Base-by-base conservation (phyloP, 2,329 filamentous ascomycete species). In the Xylariomycetidae sp. region DNA sequence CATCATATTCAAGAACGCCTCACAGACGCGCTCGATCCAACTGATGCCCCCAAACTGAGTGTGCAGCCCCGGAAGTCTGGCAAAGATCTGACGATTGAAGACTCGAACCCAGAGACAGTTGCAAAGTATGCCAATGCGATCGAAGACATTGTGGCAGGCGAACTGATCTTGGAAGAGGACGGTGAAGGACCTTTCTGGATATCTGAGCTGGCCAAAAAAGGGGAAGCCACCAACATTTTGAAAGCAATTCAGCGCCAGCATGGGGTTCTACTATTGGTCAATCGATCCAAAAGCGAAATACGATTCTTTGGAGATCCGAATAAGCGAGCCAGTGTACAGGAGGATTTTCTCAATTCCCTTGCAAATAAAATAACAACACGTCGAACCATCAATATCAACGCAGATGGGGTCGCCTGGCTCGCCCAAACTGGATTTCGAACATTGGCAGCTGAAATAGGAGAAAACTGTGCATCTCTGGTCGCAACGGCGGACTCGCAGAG, bases 241-340 rank as follows among this genome's bases (percentile, higher is more conserved):
- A 33, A 27, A 19, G 37, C 36, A 12, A 37, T 37, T 13, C 37
- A 40, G 25, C 6, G 26, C 25, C 13, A 10, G 2, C 31, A 40
- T 14, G 34, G 14, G 19, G 30, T 40, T 12, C 5, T 40, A 8
- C 34, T 40, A 5, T 16, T 40, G 12, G 22, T 31, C 27, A 40
- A 31, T 16, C 33, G 27, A 34, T 33, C 34, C 27, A 40, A 37
- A 20, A 30, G 37, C 11, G 37, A 40, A 20, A 16, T 40, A 8
- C 34, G 37, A 9, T 40, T 8, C 27, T 40, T 40, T 18, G 37
- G 37, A 27, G 30, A 31, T 22, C 6, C 9, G 7, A 16, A 15
- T 16, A 40, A 37, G 22, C 30, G 18, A 20, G 22, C 1, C 16
- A 25, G n/a, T 18, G 37, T 40, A 18, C 33, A 36, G 15, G 27